Conservation (phyloP, 345 rosid species). For the Toxicodendron radicans region DNA sequence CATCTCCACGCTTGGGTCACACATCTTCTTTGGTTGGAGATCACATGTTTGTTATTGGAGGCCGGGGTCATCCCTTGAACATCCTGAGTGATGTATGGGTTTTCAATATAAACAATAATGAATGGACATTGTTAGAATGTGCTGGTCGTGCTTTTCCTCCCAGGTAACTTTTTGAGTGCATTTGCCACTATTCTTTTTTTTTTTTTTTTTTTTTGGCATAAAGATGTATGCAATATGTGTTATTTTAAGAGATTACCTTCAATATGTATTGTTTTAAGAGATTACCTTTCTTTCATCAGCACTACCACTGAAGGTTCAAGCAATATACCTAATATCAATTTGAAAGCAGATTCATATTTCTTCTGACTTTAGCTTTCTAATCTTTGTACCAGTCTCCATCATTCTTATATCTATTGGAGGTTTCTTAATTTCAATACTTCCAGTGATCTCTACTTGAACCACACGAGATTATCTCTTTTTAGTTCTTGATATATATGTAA, state of each 20-base stretch:
- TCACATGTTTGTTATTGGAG: slow-evolving; percentile 74
- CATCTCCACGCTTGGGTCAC: slow-evolving; percentile 84
- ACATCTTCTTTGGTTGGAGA: slow-evolving; percentile 69
- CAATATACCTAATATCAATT: neutral
- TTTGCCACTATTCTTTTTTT: slow-evolving; percentile 2
- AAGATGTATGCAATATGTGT: neutral
- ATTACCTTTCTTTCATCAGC: neutral
- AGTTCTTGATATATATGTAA: neutral
- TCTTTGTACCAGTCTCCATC: slow-evolving; percentile 1
- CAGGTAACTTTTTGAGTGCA: slow-evolving; percentile 43
- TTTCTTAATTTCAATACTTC: slow-evolving; percentile 1
- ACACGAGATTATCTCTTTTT: neutral
- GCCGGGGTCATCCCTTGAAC: slow-evolving; percentile 74
- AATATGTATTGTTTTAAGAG: neutral
- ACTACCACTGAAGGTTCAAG: neutral
- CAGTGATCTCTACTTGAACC: neutral
- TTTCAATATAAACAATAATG: slow-evolving; percentile 40
- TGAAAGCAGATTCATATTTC: neutral
- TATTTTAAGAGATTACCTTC: neutral
- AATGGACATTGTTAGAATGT: slow-evolving; percentile 64
- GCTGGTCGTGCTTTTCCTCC: slow-evolving; percentile 59
- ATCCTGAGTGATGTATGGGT: slow-evolving; percentile 79
- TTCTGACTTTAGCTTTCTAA: neutral
- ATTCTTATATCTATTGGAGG: slow-evolving; percentile 6
- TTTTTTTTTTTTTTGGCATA: slow-evolving; percentile 1